These are phyloP conservation scores for Seminavis robusta DNA, from an alignment of 108 stramenopile genomes.

Conservation along the genomic window DNA sequence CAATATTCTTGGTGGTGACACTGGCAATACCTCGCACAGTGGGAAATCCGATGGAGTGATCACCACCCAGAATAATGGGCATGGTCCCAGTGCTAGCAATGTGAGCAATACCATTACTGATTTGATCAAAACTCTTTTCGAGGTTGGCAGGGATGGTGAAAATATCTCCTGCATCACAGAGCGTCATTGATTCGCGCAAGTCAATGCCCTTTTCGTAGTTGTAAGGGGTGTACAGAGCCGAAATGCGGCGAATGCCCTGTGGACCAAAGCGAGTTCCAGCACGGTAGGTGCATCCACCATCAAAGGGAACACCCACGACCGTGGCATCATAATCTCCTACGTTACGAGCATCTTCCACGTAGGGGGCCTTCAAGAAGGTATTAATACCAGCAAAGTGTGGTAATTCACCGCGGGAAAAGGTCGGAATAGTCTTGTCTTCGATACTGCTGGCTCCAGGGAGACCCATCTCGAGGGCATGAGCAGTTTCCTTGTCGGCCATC, in stretches of 20 bases:
- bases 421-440: conserved; percentile 72
- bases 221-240: conserved; percentile 76
- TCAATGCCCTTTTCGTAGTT: conserved; percentile 85
- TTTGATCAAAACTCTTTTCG: conserved; percentile 85
- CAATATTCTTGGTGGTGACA: conserved; percentile 79
- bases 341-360: conserved; percentile 54
- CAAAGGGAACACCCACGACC: conserved; percentile 81
- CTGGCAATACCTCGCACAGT: conserved; percentile 74
- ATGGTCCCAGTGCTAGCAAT: conserved; percentile 64
- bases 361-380: conserved; percentile 83
- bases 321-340: conserved; percentile 70
- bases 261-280: conserved; percentile 82
- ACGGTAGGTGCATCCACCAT: conserved; percentile 81
- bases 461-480: conserved; percentile 43
- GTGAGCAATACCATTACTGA: conserved; percentile 78
- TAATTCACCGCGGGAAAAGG: conserved; percentile 72
- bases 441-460: conserved; percentile 78
- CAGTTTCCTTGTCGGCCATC: conserved; percentile 44
- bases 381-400: conserved; percentile 87
- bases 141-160: conserved; percentile 86
- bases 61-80: conserved; percentile 82
- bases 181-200: conserved; percentile 78
- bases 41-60: conserved; percentile 83
- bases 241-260: conserved; percentile 77
- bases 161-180: conserved; percentile 57